phyloP scores from a whole-genome alignment of 306 rosid species.

The Begonia fuchsioides region DNA sequence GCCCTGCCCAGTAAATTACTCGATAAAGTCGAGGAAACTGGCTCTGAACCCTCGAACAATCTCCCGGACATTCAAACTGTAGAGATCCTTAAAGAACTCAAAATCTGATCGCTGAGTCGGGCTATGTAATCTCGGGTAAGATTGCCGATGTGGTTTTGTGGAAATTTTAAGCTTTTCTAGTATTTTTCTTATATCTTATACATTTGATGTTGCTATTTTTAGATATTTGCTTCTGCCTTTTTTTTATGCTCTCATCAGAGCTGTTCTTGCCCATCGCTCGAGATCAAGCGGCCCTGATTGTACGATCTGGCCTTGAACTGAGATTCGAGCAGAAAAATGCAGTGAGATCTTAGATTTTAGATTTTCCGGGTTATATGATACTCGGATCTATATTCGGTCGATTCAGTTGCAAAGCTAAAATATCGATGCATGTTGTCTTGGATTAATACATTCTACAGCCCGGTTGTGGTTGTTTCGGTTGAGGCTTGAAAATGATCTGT shows the following conservation, averaged over 20 bases:
- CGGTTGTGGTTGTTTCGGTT: too few relatives aligned
- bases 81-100: slow-evolving; percentile 48
- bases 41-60: slow-evolving; percentile 16
- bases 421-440: too few relatives aligned
- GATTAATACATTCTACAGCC: too few relatives aligned
- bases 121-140: slow-evolving; percentile 19
- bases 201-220: slow-evolving; percentile 34
- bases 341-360: too few relatives aligned
- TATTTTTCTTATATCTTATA: slow-evolving; percentile 22
- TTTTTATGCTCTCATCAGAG: slow-evolving; percentile 6
- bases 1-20: slow-evolving; percentile 15
- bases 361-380: too few relatives aligned
- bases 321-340: too few relatives aligned
- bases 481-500: too few relatives aligned
- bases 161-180: slow-evolving; percentile 28
- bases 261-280: too few relatives aligned
- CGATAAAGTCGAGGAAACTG: slow-evolving; percentile 25
- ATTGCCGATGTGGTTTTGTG: slow-evolving; percentile 35
- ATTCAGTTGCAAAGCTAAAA: too few relatives aligned
- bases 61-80: slow-evolving; percentile 25
- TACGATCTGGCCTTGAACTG: too few relatives aligned
- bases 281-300: too few relatives aligned
- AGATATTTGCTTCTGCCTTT: slow-evolving; percentile 41
- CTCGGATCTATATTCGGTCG: too few relatives aligned
- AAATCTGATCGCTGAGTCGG: slow-evolving; percentile 39